These are phyloP conservation scores for Ustilago bromivora DNA, from an alignment of 1,284 basidiomycete species.

Conservation along the genomic window DNA sequence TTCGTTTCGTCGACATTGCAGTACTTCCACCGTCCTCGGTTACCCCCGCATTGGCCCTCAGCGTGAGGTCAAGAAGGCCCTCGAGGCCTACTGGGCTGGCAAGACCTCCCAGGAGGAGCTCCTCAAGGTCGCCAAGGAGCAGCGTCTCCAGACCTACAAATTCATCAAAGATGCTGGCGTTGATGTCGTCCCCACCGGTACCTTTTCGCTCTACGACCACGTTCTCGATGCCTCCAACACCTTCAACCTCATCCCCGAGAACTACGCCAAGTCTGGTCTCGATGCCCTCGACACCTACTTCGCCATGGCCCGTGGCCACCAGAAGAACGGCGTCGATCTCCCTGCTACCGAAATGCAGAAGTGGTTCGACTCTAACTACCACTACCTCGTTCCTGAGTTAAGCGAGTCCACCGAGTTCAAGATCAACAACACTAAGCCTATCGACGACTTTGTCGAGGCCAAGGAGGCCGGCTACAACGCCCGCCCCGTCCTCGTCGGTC, in stretches of 20 bases:
- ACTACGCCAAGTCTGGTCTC: conserved; percentile 88
- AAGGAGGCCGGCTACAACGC: conserved; percentile 89
- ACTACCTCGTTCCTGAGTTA: conserved; percentile 98
- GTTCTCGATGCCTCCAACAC: conserved; percentile 96
- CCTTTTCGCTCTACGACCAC: conserved; percentile 98
- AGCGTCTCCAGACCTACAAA: conserved; percentile 91
- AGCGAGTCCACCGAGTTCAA: conserved; percentile 92
- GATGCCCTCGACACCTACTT: conserved; percentile 90
- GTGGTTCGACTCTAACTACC: conserved; percentile 99
- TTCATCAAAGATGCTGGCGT: conserved; percentile 88
- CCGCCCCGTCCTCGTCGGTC: conserved; percentile 95
- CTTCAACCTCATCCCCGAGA: conserved; percentile 96
- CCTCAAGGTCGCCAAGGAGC: conserved; percentile 86
- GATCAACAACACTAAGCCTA: conserved; percentile 89
- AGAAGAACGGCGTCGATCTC: conserved; percentile 90
- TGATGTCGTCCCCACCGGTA: conserved; percentile 92
- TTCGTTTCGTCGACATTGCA: conserved; percentile 7
- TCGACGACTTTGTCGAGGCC: conserved; percentile 95
- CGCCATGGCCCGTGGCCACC: conserved; percentile 97
- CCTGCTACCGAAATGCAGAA: conserved; percentile 99
- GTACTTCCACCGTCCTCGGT: conserved; percentile 76
- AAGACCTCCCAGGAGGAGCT: conserved; percentile 91
- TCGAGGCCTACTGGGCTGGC: conserved; percentile 86
- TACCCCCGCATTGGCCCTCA: conserved; percentile 97
- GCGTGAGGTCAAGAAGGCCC: conserved; percentile 97